Percentiles rank a stretch among this genome's conserved stretches.
Evolutionary conservation across 306 rosid genomes (phyloP).

Genomic region (Senna tora): DNA sequence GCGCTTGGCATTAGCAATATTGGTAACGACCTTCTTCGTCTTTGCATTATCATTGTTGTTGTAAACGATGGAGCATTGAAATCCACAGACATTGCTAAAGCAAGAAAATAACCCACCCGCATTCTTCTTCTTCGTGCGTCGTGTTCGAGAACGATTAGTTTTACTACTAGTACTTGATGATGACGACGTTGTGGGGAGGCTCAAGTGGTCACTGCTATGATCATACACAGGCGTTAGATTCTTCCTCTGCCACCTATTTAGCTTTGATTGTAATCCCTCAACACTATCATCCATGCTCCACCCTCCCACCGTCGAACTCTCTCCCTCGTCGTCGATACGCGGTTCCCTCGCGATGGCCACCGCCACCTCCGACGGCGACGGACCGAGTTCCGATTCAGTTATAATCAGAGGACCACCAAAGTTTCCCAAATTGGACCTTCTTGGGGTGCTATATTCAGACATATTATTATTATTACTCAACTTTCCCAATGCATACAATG

Average conservation of each 20-base stretch:
- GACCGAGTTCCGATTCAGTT: constrained; percentile 86
- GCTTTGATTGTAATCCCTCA: constrained; percentile 75
- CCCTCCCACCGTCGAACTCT: constrained; percentile 60
- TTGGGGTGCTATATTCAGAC: constrained; percentile 60
- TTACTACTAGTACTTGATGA: constrained; percentile 31
- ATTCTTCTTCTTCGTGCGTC: constrained; percentile 60
- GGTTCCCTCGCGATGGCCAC: constrained; percentile 59
- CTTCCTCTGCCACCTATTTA: constrained; percentile 73
- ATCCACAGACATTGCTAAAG: constrained; percentile 79
- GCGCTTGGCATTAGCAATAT: background rate
- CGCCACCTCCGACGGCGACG: constrained; percentile 91
- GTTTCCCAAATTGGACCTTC: constrained; percentile 53
- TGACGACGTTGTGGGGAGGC: constrained; percentile 6
- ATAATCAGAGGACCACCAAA: constrained; percentile 26
- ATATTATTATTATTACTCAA: constrained; percentile 12
- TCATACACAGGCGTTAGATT: constrained; percentile 79
- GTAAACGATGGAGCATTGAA: constrained; percentile 74
- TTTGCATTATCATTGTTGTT: constrained; percentile 57
- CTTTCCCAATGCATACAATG: constrained; percentile 35
- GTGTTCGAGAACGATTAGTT: constrained; percentile 36
- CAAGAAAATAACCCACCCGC: constrained; percentile 72
- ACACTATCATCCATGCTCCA: constrained; percentile 74
- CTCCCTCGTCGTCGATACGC: constrained; percentile 51
- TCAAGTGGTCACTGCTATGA: constrained; percentile 50
- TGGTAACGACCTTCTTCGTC: constrained; percentile 22